Conservation (phyloP, 2,329 filamentous ascomycete genomes). For the Plenodomus biglobosus region DNA sequence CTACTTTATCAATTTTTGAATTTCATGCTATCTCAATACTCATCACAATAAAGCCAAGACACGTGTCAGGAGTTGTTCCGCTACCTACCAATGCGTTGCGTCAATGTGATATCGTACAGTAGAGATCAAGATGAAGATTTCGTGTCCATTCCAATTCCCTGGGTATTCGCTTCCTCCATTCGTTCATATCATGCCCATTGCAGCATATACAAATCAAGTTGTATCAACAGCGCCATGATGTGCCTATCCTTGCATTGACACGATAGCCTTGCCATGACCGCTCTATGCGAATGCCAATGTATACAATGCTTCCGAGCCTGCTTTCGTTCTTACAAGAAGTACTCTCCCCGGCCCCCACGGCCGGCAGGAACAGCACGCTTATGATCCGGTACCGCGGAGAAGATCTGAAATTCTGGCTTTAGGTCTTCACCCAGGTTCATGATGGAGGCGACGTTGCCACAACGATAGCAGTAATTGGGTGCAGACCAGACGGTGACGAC, state of each 20-base stretch:
- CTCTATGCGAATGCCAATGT: no score
- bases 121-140: not conserved
- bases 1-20: no score
- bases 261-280: no score
- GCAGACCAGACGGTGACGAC: constrained; percentile 94
- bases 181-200: not conserved
- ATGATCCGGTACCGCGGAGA: constrained; percentile 85
- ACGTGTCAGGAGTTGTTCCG: not conserved
- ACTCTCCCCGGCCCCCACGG: constrained; percentile 52
- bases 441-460: constrained; percentile 74
- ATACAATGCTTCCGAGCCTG: no score
- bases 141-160: not conserved
- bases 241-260: not conserved
- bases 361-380: constrained; percentile 76
- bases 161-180: not conserved
- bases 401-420: constrained; percentile 89
- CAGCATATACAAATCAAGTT: not conserved
- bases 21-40: no score
- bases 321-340: constrained; percentile 48
- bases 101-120: not conserved
- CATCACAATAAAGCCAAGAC: not conserved
- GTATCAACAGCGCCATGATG: not conserved
- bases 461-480: constrained; percentile 67
- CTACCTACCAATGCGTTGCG: not conserved
- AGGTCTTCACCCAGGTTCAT: constrained; percentile 91